phyloP scores from a whole-genome alignment of 2,329 filamentous ascomycete genomes.

The Colletotrichum eleusines region DNA sequence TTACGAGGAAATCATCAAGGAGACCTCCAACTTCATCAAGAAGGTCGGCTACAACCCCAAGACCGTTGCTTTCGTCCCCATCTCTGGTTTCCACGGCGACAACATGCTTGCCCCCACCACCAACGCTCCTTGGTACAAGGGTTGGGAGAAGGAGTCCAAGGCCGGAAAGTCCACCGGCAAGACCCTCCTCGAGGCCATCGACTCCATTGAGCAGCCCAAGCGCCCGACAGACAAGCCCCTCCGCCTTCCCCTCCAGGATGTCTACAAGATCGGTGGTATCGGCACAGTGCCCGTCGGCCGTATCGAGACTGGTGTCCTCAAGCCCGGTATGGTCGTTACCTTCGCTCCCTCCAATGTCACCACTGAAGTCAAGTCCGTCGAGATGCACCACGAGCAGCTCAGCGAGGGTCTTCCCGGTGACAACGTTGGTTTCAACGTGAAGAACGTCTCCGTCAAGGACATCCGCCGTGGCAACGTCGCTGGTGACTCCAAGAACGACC shows the following conservation, averaged over 20 bases:
- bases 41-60: slow-evolving; percentile 99
- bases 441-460: slow-evolving; percentile 99
- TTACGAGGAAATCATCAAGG: slow-evolving; percentile 99
- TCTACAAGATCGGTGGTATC: slow-evolving; percentile 99
- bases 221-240: slow-evolving; percentile 99
- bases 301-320: slow-evolving; percentile 99
- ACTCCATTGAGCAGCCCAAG: slow-evolving; percentile 90
- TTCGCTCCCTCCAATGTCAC: slow-evolving; percentile 99
- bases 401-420: slow-evolving; percentile 94
- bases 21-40: slow-evolving; percentile 99
- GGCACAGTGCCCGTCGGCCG: slow-evolving; percentile 99
- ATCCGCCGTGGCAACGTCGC: slow-evolving; percentile 99
- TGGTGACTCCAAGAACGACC: slow-evolving; percentile 99
- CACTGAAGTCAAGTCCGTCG: slow-evolving; percentile 99
- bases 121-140: slow-evolving; percentile 99
- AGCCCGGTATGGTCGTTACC: slow-evolving; percentile 93
- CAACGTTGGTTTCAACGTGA: slow-evolving; percentile 99
- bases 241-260: slow-evolving; percentile 99
- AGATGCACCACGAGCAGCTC: slow-evolving; percentile 99
- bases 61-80: slow-evolving; percentile 97
- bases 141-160: slow-evolving; percentile 99
- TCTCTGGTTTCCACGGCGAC: slow-evolving; percentile 99
- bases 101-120: slow-evolving; percentile 94
- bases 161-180: slow-evolving; percentile 87
- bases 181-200: slow-evolving; percentile 99